Base-by-base conservation (phyloP, 805 yeast genomes). In the Wickerhamiella qilinensis region DNA sequence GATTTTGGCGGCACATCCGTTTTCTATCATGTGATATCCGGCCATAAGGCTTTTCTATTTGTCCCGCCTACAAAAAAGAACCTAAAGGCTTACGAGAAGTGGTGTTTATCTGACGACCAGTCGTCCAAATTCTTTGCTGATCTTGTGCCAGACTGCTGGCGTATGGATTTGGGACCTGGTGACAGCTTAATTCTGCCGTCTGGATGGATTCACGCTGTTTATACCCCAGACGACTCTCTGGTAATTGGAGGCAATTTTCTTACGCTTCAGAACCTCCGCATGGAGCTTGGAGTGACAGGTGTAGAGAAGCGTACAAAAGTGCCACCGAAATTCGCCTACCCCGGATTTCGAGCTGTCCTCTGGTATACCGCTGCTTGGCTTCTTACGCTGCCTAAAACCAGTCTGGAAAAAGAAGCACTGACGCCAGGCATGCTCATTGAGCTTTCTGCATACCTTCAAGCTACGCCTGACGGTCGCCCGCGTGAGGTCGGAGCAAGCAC, bases 1-100 rank as follows among this genome's bases (percentile, higher is more conserved):
- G 96, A 85, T 55, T 85, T 85, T 55, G 91, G 93, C 2, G 96
- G 94, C 0, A 81, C 94, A 0, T 79, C 91, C 1, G 96, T 85
- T 4, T 85, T 82, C 54, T 85, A 85, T 56, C 82, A 88, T 2
- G 74, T 85, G 3, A 58, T 85, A 14, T 60, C 67, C n/a, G 96
- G 96, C 1, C 48, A 60, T 3, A 85, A 85, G 50, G 68, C 73
- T 24, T 85, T 85, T 51, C 55, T 84, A 35, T 70, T 85, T 67
- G 73, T 67, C 48, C 94, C 93, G 0, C 94, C 94, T 2, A 73
- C 93, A 0, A 54, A 59, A 2, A 47, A 55, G 12, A 85, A 84
- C 48, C 62, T 84, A 37, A 53, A 61, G 14, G 63, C 68, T 25
- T 85, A 83, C 51, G 67, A 68, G 28, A 56, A 65, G 27, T 85